These are phyloP conservation scores for Pilobolus umbonatus DNA, from an alignment of 192 early-diverging fungal species.

Conservation along the genomic window DNA sequence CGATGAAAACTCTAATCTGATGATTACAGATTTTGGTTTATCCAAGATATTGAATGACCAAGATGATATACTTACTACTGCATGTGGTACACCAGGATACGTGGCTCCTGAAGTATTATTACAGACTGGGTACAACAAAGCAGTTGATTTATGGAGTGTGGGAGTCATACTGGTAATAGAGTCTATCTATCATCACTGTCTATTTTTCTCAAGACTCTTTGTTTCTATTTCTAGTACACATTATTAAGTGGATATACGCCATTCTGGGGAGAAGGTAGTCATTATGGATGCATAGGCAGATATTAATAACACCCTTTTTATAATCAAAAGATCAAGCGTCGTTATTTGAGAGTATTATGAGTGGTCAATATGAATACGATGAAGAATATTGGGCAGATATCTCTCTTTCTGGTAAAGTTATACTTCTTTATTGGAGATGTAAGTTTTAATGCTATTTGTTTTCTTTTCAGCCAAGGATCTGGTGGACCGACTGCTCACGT, in stretches of 20 bases:
- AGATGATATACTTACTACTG: slow-evolving; percentile 77
- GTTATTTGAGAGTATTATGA: slow-evolving; percentile 66
- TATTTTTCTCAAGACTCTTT: not conserved
- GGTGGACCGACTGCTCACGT: slow-evolving; percentile 60
- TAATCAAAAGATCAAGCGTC: slow-evolving; percentile 41
- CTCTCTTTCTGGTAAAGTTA: slow-evolving; percentile 49
- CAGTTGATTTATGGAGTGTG: slow-evolving; percentile 94
- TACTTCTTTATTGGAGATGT: not conserved
- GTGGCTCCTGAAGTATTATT: slow-evolving; percentile 82
- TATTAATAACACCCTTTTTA: not conserved
- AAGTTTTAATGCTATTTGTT: not conserved
- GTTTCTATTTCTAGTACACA: slow-evolving; percentile 50
- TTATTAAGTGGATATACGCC: slow-evolving; percentile 81
- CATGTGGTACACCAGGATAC: slow-evolving; percentile 90
- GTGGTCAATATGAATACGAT: slow-evolving; percentile 63
- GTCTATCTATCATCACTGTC: not conserved
- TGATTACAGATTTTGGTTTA: slow-evolving; percentile 90
- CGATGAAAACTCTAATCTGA: slow-evolving; percentile 54
- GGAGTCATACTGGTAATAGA: slow-evolving; percentile 70
- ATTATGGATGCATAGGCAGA: not conserved
- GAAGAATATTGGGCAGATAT: slow-evolving; percentile 79
- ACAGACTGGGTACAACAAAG: slow-evolving; percentile 84
- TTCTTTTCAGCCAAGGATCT: slow-evolving; percentile 59
- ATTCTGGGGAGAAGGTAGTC: slow-evolving; percentile 46
- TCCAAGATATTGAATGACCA: slow-evolving; percentile 66